Evolutionary conservation across 1,139 yeast species (phyloP), one percentile per base, ranked within the genome.

Genomic region (Candida gigantensis): DNA sequence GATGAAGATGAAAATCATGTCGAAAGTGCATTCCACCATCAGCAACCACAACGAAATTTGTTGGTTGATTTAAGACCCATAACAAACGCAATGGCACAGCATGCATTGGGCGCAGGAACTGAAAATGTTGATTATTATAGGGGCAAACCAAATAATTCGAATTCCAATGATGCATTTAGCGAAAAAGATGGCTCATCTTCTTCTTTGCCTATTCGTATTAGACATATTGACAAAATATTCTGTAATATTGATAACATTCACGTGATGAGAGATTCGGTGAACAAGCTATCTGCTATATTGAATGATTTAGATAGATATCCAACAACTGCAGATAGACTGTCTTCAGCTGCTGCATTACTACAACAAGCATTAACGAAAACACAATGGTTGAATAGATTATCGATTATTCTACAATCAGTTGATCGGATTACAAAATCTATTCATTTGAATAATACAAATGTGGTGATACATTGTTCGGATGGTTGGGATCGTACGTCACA

Each of bases 401-500:
- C 81, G 7, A 71, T 83, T 12, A 72, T 92, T 23, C 57, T 92
- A 36, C 82, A 81, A 30, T 84, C 95, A 0, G 84, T 92, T 1
- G 90, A 86, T 40, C 71, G 87, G 31, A 76, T 92, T 34, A 79
- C 84, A 24, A 84, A 87, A 50, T 84, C 92, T 17, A 75, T 92
- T 15, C 88, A 87, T 44, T 77, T 83, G 50, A 86, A 88, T 54
- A 81, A 83, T 43, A 84, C 95, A 10, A 94, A 90, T 57, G 77
- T 92, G 5, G 57, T 92, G 6, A 76, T 94, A 8, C 98, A 92
- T 61, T 92, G 98, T 56, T 89, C 97, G 0, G 98, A 92, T 63
- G 98, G 98, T 1, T 92, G 98, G 98, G 98, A 92, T 57, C 70
- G 98, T 41, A 94, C 98, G 0, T 79, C 97, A 0, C 97, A 92